Evolutionary conservation across 257 asterid species (phyloP), one percentile per base, ranked within the genome.

Genomic region (Schizonepeta tenuifolia): DNA sequence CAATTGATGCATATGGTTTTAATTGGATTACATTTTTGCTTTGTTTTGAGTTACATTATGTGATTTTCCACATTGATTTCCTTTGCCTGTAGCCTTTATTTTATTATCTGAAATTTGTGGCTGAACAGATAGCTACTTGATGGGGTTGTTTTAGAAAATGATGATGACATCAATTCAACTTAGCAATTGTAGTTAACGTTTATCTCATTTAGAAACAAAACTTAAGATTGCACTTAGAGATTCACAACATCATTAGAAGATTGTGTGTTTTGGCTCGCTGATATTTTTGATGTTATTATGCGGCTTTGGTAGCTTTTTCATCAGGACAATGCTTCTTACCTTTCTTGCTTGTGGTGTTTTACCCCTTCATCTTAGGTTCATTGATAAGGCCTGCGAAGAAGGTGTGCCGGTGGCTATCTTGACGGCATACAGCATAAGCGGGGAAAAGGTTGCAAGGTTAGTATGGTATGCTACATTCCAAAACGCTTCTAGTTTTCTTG

Each of bases 401-500:
- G 92, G 84, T 44, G 78, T 91, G 15, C 92, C 90, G 2, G 91
- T 91, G 65, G 83, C 86, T 74, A 75, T 89, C 73, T 78, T 94
- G 86, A 82, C 95, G 47, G 79, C 93, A 53, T 87, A 86, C 76
- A 54, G 95, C 77, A 69, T 65, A 63, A 73, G 84, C 75, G 96
- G 91, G 76, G 98, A 91, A 78, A 87, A 84, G 58, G 85, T 84
- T 51, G 95, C 93, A 76, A 91, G 99, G 97, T 93, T 24, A 46
- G 73, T 65, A 70, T 64, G 51, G 57, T 51, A 51, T n/a, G 24
- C 26, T 51, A 51, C 11, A 51, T 51, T 51, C 58, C 58, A 51
- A 13, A 14, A 18, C 28, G 6, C 58, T 51, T 51, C 11, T 51
- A 51, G 56, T 20, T 18, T 51, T 51, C 26, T n/a, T 17, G 13